Percentiles rank a stretch among this genome's conserved stretches.
These are phyloP conservation scores for Balakata baccata DNA, from an alignment of 345 rosid species.

Conservation along the genomic window DNA sequence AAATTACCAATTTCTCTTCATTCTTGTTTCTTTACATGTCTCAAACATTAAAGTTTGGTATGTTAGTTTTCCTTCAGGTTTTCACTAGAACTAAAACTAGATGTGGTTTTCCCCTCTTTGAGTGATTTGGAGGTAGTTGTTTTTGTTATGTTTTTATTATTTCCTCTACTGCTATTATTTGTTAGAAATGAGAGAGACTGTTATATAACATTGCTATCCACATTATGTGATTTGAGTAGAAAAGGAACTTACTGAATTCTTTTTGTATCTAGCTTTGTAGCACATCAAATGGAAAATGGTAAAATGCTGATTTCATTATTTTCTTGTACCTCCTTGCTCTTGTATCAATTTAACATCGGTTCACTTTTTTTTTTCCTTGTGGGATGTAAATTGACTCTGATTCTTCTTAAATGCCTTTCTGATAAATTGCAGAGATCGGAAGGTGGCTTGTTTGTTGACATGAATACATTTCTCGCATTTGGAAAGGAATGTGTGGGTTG, in stretches of 20 bases:
- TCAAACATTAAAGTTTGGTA: too few relatives aligned
- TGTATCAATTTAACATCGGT: background rate
- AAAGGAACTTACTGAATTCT: background rate
- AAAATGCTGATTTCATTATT: background rate
- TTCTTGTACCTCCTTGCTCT: background rate
- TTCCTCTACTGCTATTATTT: too few relatives aligned
- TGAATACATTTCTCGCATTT: slow-evolving; percentile 87
- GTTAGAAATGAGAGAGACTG: background rate
- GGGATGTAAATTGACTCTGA: background rate
- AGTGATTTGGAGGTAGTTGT: background rate
- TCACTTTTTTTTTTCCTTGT: background rate
- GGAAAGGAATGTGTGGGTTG: slow-evolving; percentile 82
- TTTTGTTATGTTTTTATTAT: background rate
- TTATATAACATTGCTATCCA: background rate
- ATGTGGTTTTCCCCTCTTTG: background rate
- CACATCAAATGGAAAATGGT: background rate
- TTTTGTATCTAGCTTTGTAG: background rate
- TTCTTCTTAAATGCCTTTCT: background rate
- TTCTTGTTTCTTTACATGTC: too few relatives aligned
- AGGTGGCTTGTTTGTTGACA: slow-evolving; percentile 86
- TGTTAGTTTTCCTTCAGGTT: too few relatives aligned
- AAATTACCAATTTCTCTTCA: too few relatives aligned
- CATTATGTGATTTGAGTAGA: background rate
- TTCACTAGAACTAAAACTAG: background rate
- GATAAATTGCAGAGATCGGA: slow-evolving; percentile 63